Conservation (phyloP, 768 basidiomycete genomes). For the Wakefieldia striispora region DNA sequence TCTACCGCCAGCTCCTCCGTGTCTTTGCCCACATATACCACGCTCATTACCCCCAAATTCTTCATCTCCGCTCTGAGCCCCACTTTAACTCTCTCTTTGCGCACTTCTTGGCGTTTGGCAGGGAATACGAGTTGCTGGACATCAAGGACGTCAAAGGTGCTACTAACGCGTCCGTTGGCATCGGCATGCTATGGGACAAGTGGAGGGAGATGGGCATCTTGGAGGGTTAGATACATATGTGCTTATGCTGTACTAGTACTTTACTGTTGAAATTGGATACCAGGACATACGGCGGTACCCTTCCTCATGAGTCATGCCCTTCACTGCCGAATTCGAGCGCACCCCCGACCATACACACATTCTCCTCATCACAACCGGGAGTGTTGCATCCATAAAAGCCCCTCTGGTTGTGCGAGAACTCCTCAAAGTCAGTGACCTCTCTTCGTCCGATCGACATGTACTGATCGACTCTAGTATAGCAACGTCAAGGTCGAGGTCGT, state of each 20-base stretch:
- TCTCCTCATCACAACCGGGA: conserved; percentile 87
- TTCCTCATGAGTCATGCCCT: too few relatives aligned
- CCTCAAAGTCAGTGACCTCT: conserved; percentile 52
- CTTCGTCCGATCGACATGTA: not conserved
- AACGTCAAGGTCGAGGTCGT: conserved; percentile 82
- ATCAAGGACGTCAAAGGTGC: conserved; percentile 83
- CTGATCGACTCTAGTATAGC: conserved; percentile 49
- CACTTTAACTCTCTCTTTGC: conserved; percentile 98
- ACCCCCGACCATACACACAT: conserved; percentile 48
- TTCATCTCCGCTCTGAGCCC: conserved; percentile 90
- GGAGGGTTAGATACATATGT: conserved; percentile 32
- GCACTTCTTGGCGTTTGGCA: conserved; percentile 94
- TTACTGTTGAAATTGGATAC: too few relatives aligned
- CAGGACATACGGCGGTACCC: too few relatives aligned
- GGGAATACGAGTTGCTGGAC: conserved; percentile 89
- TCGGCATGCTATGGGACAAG: conserved; percentile 80
- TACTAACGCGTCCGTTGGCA: conserved; percentile 58
- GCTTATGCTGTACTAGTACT: conserved; percentile 15
- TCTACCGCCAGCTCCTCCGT: conserved; percentile 94
- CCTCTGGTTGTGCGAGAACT: conserved; percentile 85
- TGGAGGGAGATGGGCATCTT: conserved; percentile 87
- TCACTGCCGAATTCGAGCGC: conserved; percentile 30
- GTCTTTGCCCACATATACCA: conserved; percentile 98
- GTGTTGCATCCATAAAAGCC: conserved; percentile 92
- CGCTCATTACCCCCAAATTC: conserved; percentile 86